A percentile compares a stretch with the other conserved stretches of the same genome.
phyloP scores from a whole-genome alignment of 331 rosid genomes.

The Pyracantha coccinea region DNA sequence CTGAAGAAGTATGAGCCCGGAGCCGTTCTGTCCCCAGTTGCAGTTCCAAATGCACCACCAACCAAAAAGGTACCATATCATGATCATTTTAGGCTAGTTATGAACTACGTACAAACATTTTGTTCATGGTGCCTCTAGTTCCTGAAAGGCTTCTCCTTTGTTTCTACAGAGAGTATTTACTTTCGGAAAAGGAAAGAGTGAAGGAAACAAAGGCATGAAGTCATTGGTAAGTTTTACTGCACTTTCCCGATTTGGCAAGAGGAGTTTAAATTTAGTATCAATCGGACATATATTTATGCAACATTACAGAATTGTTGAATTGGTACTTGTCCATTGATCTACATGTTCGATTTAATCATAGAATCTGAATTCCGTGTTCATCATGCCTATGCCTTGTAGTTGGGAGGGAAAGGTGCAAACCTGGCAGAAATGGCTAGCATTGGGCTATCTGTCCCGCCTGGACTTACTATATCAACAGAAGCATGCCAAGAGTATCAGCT shows the following conservation, averaged over 20 bases:
- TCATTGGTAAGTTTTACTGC: slow-evolving; percentile 49
- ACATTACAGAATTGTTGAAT: background rate
- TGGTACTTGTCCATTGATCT: background rate
- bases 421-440: slow-evolving; percentile 97
- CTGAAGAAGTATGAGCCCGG: slow-evolving; percentile 21
- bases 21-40: slow-evolving; percentile 45
- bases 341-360: background rate
- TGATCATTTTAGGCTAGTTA: background rate
- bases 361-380: slow-evolving; percentile 6
- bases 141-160: slow-evolving; percentile 12
- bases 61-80: slow-evolving; percentile 42
- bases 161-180: slow-evolving; percentile 68
- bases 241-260: background rate
- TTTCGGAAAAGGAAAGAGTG: slow-evolving; percentile 88
- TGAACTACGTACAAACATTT: background rate
- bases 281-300: background rate
- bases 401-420: slow-evolving; percentile 98
- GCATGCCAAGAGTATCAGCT: slow-evolving; percentile 91
- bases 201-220: slow-evolving; percentile 93
- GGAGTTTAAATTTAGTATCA: background rate
- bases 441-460: slow-evolving; percentile 85
- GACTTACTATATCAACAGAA: slow-evolving; percentile 90
- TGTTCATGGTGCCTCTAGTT: background rate
- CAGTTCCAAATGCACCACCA: slow-evolving; percentile 43
- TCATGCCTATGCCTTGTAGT: slow-evolving; percentile 27